phyloP scores from a whole-genome alignment of 2,329 filamentous ascomycete genomes.

The Fusarium algeriense region DNA sequence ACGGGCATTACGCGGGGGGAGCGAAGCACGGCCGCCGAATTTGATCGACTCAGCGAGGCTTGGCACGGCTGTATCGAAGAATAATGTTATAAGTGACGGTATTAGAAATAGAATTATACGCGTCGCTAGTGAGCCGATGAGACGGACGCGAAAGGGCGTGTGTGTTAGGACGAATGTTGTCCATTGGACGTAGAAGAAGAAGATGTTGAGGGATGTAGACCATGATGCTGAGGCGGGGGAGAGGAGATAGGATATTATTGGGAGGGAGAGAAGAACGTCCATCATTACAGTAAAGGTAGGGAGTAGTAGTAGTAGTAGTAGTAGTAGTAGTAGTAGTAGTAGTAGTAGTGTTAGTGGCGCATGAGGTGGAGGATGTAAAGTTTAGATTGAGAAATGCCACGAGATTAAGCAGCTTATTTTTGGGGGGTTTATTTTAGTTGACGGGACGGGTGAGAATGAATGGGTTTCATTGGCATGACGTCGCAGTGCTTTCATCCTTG shows the following conservation, averaged over 20 bases:
- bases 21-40: conserved; percentile 65
- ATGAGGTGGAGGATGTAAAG: conserved; percentile 1
- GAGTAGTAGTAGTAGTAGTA: conserved; percentile 1
- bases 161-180: conserved; percentile 84
- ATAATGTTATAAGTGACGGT: conserved; percentile 78
- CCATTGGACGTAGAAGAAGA: conserved; percentile 95
- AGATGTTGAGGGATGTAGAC: conserved; percentile 82
- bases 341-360: conserved; percentile 16
- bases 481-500: conserved; percentile 21
- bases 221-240: conserved; percentile 74
- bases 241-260: conserved; percentile 76
- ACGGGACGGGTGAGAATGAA: background rate
- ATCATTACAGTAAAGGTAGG: conserved; percentile 53
- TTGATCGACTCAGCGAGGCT: conserved; percentile 78
- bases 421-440: background rate
- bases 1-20: conserved; percentile 60
- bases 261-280: conserved; percentile 78
- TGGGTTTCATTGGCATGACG: conserved; percentile 27
- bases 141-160: conserved; percentile 78
- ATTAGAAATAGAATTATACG: conserved; percentile 78
- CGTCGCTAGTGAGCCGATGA: conserved; percentile 76
- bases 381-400: background rate
- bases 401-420: background rate
- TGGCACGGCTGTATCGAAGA: conserved; percentile 78
- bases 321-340: background rate